These are phyloP conservation scores for Phytophthora megakarya DNA, from an alignment of 352 stramenopile genomes.

Conservation along the genomic window DNA sequence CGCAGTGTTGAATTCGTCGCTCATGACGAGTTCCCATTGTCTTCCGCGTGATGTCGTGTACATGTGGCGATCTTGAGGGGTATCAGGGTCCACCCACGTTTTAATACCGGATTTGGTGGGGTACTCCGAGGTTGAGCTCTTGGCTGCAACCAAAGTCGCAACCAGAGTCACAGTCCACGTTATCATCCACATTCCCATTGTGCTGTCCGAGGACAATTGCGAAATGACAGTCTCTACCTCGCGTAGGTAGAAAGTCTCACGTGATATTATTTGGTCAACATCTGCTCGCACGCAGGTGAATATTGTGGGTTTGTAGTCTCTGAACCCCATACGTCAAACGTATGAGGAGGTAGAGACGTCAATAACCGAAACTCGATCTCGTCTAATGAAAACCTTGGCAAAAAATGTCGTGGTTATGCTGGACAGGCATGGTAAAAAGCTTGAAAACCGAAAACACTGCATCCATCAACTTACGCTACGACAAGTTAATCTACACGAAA, in stretches of 20 bases:
- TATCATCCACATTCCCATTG: slow-evolving; percentile 12
- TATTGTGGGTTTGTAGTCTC: slow-evolving; percentile 11
- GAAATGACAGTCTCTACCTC: slow-evolving; percentile 18
- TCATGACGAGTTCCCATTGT: slow-evolving; percentile 86
- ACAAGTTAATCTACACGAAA: slow-evolving; percentile 41
- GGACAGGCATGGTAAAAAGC: no score
- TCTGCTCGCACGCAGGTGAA: slow-evolving; percentile 28
- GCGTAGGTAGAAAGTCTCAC: not conserved
- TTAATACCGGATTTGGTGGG: slow-evolving; percentile 40
- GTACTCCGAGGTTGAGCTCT: slow-evolving; percentile 32
- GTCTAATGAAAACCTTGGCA: not conserved
- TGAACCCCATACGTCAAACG: not conserved
- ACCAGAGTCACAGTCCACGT: not conserved
- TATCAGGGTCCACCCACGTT: slow-evolving; percentile 68
- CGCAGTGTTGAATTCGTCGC: slow-evolving; percentile 94
- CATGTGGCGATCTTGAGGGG: slow-evolving; percentile 32
- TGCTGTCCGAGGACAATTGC: slow-evolving; percentile 5
- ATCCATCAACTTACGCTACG: slow-evolving; percentile 10
- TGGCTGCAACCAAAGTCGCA: slow-evolving; percentile 10
- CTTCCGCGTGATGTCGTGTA: slow-evolving; percentile 56
- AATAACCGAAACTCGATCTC: not conserved
- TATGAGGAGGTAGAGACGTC: not conserved
- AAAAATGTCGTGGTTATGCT: not conserved
- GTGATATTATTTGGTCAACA: slow-evolving; percentile 17
- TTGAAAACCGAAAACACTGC: no score